A percentile compares a stretch with the other conserved stretches of the same genome.
phyloP scores from a whole-genome alignment of 2,329 filamentous ascomycete species.

The Chrysosporium queenslandicum region DNA sequence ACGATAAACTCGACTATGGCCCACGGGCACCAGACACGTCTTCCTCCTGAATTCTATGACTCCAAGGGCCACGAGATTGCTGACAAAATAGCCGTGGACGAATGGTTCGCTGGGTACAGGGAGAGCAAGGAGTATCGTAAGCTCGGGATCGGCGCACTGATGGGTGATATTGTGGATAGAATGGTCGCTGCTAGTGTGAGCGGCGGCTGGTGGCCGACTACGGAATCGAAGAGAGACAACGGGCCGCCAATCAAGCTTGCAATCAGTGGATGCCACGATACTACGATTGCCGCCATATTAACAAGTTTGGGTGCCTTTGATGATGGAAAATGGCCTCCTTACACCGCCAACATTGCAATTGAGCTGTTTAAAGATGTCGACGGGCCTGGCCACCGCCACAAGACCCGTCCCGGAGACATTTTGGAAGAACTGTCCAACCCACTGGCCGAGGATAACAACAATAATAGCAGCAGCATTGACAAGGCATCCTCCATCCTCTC shows the following conservation, averaged over 20 bases:
- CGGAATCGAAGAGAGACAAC: conserved; percentile 38
- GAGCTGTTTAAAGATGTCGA: conserved; percentile 65
- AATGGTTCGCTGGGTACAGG: conserved; percentile 83
- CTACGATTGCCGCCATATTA: conserved; percentile 72
- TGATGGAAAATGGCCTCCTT: conserved; percentile 71
- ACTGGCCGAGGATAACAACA: conserved; percentile 12
- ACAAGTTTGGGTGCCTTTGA: conserved; percentile 70
- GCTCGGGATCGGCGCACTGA: conserved; percentile 72
- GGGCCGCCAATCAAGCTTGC: conserved; percentile 55
- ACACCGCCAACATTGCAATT: conserved; percentile 81
- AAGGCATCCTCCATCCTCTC: conserved; percentile 24
- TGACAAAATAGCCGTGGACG: conserved; percentile 66
- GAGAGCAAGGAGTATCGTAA: conserved; percentile 81
- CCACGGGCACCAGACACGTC: conserved; percentile 65
- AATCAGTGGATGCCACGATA: conserved; percentile 84
- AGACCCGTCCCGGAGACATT: conserved; percentile 15
- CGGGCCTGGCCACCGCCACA: conserved; percentile 13
- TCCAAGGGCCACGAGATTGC: conserved; percentile 57
- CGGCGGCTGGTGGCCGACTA: conserved; percentile 45
- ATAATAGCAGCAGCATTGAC: conserved; percentile 17
- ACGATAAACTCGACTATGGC: conserved; percentile 81
- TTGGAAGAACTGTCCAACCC: conserved; percentile 24
- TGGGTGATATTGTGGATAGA: conserved; percentile 70
- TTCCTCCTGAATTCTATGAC: conserved; percentile 85
- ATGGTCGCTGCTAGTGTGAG: conserved; percentile 60